Percentiles rank a stretch among this genome's conserved stretches.
Evolutionary conservation across 2,329 filamentous ascomycete species (phyloP).

Genomic region (Erysiphe pisi): DNA sequence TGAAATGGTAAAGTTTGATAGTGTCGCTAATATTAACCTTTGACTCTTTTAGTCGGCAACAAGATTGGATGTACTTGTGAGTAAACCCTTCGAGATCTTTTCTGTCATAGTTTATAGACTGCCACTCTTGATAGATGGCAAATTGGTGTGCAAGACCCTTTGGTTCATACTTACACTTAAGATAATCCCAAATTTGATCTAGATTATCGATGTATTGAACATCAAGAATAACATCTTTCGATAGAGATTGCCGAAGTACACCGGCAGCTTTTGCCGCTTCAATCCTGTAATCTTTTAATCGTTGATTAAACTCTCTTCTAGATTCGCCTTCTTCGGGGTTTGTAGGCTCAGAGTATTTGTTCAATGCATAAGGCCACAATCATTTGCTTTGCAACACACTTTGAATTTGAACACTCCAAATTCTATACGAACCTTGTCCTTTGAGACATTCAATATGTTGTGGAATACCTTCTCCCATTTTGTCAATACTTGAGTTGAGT

Average conservation of each 20-base stretch:
- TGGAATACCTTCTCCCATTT: background rate
- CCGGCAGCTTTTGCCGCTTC: background rate
- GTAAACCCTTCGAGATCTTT: constrained; percentile 11
- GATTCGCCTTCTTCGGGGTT: background rate
- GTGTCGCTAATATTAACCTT: background rate
- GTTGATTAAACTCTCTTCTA: background rate
- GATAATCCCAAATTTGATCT: background rate
- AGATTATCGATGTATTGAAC: constrained; percentile 1
- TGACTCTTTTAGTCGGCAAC: background rate
- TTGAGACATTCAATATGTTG: background rate
- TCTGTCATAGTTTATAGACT: background rate
- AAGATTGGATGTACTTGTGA: background rate
- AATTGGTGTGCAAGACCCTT: constrained; percentile 7
- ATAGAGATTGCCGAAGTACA: background rate
- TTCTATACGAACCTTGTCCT: background rate
- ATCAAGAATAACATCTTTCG: constrained; percentile 20
- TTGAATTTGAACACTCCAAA: background rate
- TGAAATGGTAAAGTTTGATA: background rate
- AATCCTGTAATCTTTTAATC: background rate
- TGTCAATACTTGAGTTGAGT: background rate
- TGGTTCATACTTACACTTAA: constrained; percentile 11
- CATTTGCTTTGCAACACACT: background rate
- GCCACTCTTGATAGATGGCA: background rate
- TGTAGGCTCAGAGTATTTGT: background rate
- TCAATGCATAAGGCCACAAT: background rate